These are phyloP conservation scores for Neofusicoccum umdonicola DNA, from an alignment of 2,329 filamentous ascomycete genomes.

Conservation along the genomic window DNA sequence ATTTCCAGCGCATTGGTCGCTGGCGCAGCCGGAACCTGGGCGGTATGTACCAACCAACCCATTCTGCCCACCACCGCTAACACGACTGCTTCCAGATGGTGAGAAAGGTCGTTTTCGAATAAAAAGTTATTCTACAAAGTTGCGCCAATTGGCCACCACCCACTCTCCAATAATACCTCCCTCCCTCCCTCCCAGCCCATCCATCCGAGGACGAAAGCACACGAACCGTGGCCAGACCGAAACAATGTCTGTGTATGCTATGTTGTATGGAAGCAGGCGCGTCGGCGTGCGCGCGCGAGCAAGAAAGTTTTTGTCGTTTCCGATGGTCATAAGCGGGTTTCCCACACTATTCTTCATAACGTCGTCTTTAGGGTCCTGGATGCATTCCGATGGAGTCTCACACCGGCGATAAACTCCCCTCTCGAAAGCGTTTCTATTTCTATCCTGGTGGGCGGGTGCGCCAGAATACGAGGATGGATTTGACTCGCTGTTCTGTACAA, in stretches of 20 bases:
- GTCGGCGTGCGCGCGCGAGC: background rate
- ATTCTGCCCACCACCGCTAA: background rate
- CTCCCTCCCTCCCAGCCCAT: background rate
- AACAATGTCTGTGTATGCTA: constrained; percentile 9
- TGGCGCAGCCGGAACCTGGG: constrained; percentile 80
- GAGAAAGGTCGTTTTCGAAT: constrained; percentile 11
- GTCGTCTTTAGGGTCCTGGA: constrained; percentile 3
- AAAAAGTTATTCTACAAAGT: background rate
- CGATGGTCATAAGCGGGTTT: background rate
- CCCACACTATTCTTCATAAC: background rate
- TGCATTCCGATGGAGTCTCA: constrained; percentile 9
- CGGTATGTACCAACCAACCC: constrained; percentile 59
- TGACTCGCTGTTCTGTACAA: background rate
- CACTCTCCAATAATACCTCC: background rate
- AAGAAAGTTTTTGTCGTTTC: background rate
- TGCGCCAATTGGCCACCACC: background rate
- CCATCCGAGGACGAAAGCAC: constrained; percentile 1
- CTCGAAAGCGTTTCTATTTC: background rate
- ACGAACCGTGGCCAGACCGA: background rate
- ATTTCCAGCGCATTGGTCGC: constrained; percentile 91
- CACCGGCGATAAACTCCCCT: constrained; percentile 8
- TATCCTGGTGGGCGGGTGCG: background rate
- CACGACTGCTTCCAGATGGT: background rate
- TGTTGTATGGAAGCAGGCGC: background rate
- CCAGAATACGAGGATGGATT: background rate